Conservation (phyloP, 495 filamentous ascomycete genomes). For the Neurospora sp. region DNA sequence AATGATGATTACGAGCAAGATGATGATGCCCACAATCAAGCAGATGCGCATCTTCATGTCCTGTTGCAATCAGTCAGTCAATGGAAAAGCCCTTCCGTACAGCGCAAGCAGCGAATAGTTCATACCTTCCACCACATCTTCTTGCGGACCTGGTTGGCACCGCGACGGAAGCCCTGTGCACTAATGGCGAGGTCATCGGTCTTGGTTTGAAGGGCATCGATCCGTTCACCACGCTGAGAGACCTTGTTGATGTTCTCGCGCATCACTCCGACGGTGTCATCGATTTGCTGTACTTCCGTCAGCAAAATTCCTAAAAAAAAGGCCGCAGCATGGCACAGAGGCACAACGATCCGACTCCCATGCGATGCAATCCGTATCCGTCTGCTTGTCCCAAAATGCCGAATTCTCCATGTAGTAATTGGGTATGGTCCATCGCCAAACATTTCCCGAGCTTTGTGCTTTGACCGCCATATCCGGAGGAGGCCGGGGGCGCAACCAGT, state of each 20-base stretch:
- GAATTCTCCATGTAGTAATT: not conserved
- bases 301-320: not conserved
- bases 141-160: slow-evolving; percentile 92
- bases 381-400: not conserved
- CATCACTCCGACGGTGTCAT: slow-evolving; percentile 88
- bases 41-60: slow-evolving; percentile 99
- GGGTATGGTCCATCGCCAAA: not conserved
- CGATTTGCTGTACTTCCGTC: slow-evolving; percentile 67
- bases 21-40: slow-evolving; percentile 75
- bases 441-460: not conserved
- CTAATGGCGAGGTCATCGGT: slow-evolving; percentile 85
- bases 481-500: not conserved
- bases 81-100: not conserved
- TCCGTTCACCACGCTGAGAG: slow-evolving; percentile 77
- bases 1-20: slow-evolving; percentile 85
- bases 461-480: not conserved
- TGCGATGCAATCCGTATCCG: not conserved
- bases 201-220: slow-evolving; percentile 90
- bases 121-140: slow-evolving; percentile 59
- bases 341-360: not conserved
- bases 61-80: slow-evolving; percentile 12
- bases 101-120: not conserved
- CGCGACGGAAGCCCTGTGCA: slow-evolving; percentile 87
- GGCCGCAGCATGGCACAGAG: not conserved
- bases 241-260: slow-evolving; percentile 91